A percentile compares a stretch with the other conserved stretches of the same genome.
Evolutionary conservation across 495 filamentous ascomycete genomes (phyloP).

Genomic region (Rostrohypoxylon terebratum): DNA sequence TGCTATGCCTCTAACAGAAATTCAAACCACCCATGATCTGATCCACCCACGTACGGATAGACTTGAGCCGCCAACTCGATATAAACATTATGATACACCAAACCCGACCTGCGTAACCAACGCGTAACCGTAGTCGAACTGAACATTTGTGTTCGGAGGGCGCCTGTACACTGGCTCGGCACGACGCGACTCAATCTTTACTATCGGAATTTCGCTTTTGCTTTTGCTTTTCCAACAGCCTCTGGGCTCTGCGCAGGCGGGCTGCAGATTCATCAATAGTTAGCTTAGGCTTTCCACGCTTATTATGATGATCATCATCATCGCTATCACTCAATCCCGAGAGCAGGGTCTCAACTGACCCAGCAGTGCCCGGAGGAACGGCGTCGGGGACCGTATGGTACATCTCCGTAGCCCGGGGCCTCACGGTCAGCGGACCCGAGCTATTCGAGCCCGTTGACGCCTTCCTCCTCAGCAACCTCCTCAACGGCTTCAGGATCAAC

Average conservation of each 20-base stretch:
- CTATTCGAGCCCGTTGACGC: background rate
- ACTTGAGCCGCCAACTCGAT: background rate
- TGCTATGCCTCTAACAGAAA: constrained; percentile 17
- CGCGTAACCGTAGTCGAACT: background rate
- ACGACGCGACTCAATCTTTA: background rate
- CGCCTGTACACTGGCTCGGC: background rate
- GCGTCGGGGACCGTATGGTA: constrained; percentile 12
- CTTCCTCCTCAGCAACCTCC: background rate
- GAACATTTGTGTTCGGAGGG: background rate
- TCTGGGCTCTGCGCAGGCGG: constrained; percentile 42
- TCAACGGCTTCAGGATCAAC: background rate
- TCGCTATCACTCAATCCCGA: constrained; percentile 30
- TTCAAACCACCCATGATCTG: background rate
- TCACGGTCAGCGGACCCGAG: background rate
- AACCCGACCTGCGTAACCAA: background rate
- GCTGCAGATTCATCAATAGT: constrained; percentile 39
- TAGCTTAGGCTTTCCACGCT: constrained; percentile 28
- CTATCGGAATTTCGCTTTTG: background rate
- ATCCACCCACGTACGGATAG: background rate
- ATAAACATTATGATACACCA: constrained; percentile 3
- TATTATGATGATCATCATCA: constrained; percentile 4
- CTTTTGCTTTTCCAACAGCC: constrained; percentile 29
- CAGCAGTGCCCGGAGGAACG: background rate
- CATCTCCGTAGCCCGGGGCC: constrained; percentile 33
- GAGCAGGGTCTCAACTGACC: constrained; percentile 14